Percentiles rank a stretch among this genome's conserved stretches.
phyloP scores from a whole-genome alignment of 768 basidiomycete species.

The Hericium alpestre region DNA sequence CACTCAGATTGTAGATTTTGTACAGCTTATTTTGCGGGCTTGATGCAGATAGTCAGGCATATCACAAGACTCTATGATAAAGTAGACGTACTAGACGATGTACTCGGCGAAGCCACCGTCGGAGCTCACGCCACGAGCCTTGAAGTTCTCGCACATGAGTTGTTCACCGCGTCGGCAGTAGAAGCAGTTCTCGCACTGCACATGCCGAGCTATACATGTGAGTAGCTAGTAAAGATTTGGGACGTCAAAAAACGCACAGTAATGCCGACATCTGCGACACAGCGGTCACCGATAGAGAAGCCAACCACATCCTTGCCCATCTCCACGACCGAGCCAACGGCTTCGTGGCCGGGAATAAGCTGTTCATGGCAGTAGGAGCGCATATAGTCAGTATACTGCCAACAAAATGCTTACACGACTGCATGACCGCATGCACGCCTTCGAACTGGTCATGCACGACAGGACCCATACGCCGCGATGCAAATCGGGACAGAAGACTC shows the following conservation, averaged over 20 bases:
- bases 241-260: slow-evolving; percentile 35
- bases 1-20: slow-evolving; percentile 78
- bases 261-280: slow-evolving; percentile 71
- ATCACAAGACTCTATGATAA: background rate
- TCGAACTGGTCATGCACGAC: too few species aligned
- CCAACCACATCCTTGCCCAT: slow-evolving; percentile 74
- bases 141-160: slow-evolving; percentile 78
- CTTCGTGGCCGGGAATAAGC: slow-evolving; percentile 69
- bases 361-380: slow-evolving; percentile 14
- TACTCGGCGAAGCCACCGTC: slow-evolving; percentile 89
- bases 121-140: slow-evolving; percentile 66
- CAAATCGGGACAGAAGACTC: slow-evolving; percentile 13
- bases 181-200: slow-evolving; percentile 74
- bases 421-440: too few species aligned
- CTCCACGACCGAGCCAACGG: slow-evolving; percentile 61
- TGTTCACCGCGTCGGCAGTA: slow-evolving; percentile 80
- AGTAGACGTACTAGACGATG: slow-evolving; percentile 56
- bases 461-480: too few species aligned
- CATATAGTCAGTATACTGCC: background rate
- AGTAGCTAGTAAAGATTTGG: background rate
- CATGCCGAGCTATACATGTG: background rate
- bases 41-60: background rate
- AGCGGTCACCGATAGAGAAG: slow-evolving; percentile 69
- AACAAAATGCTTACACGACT: background rate
- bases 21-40: slow-evolving; percentile 71